Evolutionary conservation across 2,329 filamentous ascomycete species (phyloP), one percentile per base, ranked within the genome.

Genomic region (Clonostachys solani): DNA sequence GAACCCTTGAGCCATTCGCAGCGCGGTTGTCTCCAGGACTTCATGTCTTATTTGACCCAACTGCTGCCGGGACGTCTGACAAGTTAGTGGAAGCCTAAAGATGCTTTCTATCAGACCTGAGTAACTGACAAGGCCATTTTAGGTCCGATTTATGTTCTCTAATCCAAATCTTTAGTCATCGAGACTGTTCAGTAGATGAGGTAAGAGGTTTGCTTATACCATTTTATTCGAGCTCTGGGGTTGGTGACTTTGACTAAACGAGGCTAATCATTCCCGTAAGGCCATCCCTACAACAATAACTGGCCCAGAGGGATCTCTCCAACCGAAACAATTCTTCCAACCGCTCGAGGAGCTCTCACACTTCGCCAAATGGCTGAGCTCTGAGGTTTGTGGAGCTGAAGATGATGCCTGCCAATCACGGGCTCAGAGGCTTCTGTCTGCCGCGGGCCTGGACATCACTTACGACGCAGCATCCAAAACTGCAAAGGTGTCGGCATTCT

Each of bases 21-120:
- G 90, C 90, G 45, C 80, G 87, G 49, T 66, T 91, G 13, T 83
- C 89, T 3, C 84, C 92, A 1, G 92, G 92, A 4, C 70, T 97
- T 18, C 91, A 96, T 70, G 72, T 91, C 23, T 29, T 29, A 29
- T 23, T 87, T 87, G 57, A 91, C 85, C 61, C 12, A 15, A 16
- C 16, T 23, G 23, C 7, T 13, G 12, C 23, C 23, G 23, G 23
- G 9, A 42, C 34, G 16, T 44, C 35, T 33, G 42, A 87, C 86
- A 0, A 86, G 87, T 1, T 23, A 46, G 12, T 47, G 46, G 23
- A 40, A 51, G 37, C 40, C 29, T 40, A 47, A 48, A 29, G 41
- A 44, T 40, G 49, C 40, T 49, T 61, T 61, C 51, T 40, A 58
- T 59, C 42, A 43, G 45, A 23, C 15, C 16, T 45, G 15, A 4